A percentile compares a stretch with the other conserved stretches of the same genome.
phyloP scores from a whole-genome alignment of 352 stramenopile species.

The Pythium dissotocum region DNA sequence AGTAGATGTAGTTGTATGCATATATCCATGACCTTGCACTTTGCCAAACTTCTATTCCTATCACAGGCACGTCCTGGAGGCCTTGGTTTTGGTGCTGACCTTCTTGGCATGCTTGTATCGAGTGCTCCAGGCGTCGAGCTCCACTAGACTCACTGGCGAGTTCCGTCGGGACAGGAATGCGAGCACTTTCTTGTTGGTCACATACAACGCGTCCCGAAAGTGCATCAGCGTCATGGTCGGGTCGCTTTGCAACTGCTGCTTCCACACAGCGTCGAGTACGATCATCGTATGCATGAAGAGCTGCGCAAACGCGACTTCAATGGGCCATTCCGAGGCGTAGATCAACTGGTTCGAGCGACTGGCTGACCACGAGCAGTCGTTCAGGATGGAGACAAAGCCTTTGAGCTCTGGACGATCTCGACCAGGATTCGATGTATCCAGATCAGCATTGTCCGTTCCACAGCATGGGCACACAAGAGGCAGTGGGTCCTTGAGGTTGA shows the following conservation, averaged over 20 bases:
- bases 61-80: slow-evolving; percentile 22
- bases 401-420: slow-evolving; percentile 53
- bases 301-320: slow-evolving; percentile 56
- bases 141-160: slow-evolving; percentile 45
- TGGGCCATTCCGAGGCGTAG: slow-evolving; percentile 37
- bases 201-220: slow-evolving; percentile 57
- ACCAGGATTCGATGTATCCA: slow-evolving; percentile 53
- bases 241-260: slow-evolving; percentile 47
- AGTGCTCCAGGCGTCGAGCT: slow-evolving; percentile 54
- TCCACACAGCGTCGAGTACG: slow-evolving; percentile 61
- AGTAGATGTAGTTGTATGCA: not conserved
- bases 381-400: slow-evolving; percentile 50
- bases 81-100: not conserved
- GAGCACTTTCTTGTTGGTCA: slow-evolving; percentile 48
- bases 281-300: slow-evolving; percentile 65
- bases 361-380: slow-evolving; percentile 40
- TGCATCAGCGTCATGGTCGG: slow-evolving; percentile 60
- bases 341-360: slow-evolving; percentile 42
- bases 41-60: not conserved
- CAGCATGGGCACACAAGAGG: slow-evolving; percentile 68
- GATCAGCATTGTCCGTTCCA: slow-evolving; percentile 63
- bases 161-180: slow-evolving; percentile 49
- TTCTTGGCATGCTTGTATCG: slow-evolving; percentile 28
- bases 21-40: not conserved
- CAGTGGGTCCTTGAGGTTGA: slow-evolving; percentile 67